Evolutionary conservation across 2,329 filamentous ascomycete species (phyloP), one percentile per base, ranked within the genome.

Genomic region (Tolypocladium guangdongense): DNA sequence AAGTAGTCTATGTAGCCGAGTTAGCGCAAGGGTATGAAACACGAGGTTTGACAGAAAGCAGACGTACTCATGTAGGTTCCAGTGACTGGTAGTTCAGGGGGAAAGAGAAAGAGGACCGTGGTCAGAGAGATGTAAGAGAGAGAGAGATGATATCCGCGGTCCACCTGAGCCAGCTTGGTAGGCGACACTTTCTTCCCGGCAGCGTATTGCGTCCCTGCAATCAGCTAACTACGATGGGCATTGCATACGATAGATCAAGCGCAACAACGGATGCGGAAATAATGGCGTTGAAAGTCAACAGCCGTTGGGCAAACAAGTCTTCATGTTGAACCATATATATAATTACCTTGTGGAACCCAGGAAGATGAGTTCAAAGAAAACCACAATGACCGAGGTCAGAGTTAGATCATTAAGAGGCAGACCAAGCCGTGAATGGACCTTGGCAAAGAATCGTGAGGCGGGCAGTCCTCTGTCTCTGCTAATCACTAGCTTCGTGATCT

Each of bases 41-140:
- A 12, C 16, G 4, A 4, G 3, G n/a, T 3, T 7, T 4, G 7
- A 14, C 12, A 3, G 41, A 22, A 16, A 22, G 5, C 12, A 4
- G n/a, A 50, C 60, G 2, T 50, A 63, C 61, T 90, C 86, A 89
- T 89, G 64, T 79, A 87, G 58, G 73, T 81, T 2, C 78, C 77
- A 0, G 80, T 80, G 0, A 85, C 83, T 0, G 84, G 84, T 3
- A 83, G 60, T 0, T 74, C 76, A 0, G 86, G 84, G 1, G 86
- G 86, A 63, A 89, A 87, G 33, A 88, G 71, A 66, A 89, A 89
- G 0, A 90, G 74, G 0, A 89, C 80, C 0, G 83, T 88, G 0
- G 84, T 88, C 6, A 89, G 68, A 10, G 80, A 67, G 2, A 84
- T 81, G 62, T 86, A 89, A 0, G 71, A 73, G 22, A 89, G 22